These are phyloP conservation scores for Globisporangium emineosum DNA, from an alignment of 352 stramenopile genomes.

Conservation along the genomic window DNA sequence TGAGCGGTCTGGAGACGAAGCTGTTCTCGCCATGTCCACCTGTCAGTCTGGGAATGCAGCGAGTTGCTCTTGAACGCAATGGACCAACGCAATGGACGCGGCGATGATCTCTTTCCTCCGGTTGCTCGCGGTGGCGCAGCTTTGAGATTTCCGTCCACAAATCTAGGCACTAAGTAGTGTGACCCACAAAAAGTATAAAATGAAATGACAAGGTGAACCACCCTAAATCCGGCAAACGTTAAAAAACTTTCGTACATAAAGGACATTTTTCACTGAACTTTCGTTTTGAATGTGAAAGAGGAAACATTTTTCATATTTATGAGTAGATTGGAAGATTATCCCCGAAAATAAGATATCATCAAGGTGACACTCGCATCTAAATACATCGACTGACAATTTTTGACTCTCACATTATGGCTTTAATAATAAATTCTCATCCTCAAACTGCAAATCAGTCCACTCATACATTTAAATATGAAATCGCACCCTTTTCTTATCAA, in stretches of 20 bases:
- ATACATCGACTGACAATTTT: too few species aligned
- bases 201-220: neutral
- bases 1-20: neutral
- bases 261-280: neutral
- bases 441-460: neutral
- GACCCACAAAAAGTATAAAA: neutral
- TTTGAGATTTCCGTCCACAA: neutral
- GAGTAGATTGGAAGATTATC: too few species aligned
- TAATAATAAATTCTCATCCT: neutral
- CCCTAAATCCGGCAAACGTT: neutral
- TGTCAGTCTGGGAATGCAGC: neutral
- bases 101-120: neutral
- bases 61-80: neutral
- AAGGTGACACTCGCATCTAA: too few species aligned
- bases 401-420: neutral
- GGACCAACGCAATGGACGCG: neutral
- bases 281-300: neutral
- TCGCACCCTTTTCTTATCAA: neutral
- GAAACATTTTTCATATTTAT: neutral
- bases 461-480: neutral
- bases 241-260: neutral
- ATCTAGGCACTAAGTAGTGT: neutral
- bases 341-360: too few species aligned
- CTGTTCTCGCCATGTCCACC: constrained; percentile 1
- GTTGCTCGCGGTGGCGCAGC: neutral